A percentile compares a stretch with the other conserved stretches of the same genome.
phyloP scores from a whole-genome alignment of 495 filamentous ascomycete species.

The Xylaria cubensis region DNA sequence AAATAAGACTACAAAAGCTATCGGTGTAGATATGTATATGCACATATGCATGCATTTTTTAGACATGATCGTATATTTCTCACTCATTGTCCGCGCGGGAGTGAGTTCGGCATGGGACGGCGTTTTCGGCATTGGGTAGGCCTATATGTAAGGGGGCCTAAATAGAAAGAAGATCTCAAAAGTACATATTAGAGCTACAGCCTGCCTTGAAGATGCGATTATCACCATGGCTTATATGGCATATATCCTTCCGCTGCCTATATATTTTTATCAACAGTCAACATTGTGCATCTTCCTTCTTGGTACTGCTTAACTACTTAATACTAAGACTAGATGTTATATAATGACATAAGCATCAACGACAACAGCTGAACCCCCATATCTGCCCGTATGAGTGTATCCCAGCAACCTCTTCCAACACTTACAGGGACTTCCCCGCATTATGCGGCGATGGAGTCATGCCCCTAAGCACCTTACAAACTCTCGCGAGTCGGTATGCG shows the following conservation, averaged over 20 bases:
- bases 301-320: neutral
- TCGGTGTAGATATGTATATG: conserved; percentile 5
- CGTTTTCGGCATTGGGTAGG: conserved; percentile 10
- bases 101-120: conserved; percentile 6
- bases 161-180: neutral
- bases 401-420: neutral
- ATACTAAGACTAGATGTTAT: neutral
- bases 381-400: neutral
- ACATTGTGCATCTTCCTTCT: neutral
- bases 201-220: neutral
- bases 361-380: neutral
- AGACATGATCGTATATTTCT: neutral
- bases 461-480: neutral
- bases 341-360: neutral
- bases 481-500: neutral
- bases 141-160: neutral
- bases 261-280: neutral
- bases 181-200: neutral
- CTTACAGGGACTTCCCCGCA: neutral
- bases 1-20: neutral
- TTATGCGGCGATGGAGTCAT: neutral
- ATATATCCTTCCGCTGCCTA: neutral
- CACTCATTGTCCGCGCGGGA: conserved; percentile 2
- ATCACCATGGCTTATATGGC: neutral
- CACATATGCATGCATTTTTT: conserved; percentile 10